Evolutionary conservation across 352 stramenopile species (phyloP).

Genomic region (Phytophthora parvispora): DNA sequence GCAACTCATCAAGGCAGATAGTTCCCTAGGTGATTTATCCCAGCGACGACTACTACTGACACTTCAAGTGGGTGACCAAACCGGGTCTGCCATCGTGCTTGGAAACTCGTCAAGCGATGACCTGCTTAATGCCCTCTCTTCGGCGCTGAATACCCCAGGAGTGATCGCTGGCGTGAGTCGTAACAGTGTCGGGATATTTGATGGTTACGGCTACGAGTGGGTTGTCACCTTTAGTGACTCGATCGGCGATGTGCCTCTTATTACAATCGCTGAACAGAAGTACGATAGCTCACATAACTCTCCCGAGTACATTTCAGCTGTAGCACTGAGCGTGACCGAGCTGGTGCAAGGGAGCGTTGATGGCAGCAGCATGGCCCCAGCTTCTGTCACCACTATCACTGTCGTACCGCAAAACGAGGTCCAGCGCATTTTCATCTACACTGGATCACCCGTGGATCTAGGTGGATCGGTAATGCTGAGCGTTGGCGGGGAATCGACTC

Average conservation of each 20-base stretch:
- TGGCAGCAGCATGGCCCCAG: constrained; percentile 23
- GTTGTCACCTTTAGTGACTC: constrained; percentile 68
- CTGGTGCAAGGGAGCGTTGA: constrained; percentile 50
- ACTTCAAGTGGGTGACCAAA: constrained; percentile 27
- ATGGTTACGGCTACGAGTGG: constrained; percentile 78
- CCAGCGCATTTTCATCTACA: constrained; percentile 81
- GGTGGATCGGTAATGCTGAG: constrained; percentile 62
- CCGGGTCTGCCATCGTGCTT: constrained; percentile 27
- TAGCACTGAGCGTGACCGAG: constrained; percentile 49
- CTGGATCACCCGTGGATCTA: constrained; percentile 66
- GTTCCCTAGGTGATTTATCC: constrained; percentile 39
- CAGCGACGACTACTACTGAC: constrained; percentile 22
- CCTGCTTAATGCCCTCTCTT: constrained; percentile 27
- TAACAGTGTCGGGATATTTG: constrained; percentile 51
- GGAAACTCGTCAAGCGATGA: constrained; percentile 55
- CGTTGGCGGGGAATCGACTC: constrained; percentile 74
- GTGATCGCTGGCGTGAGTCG: constrained; percentile 43
- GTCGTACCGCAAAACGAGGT: constrained; percentile 56
- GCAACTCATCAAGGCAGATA: constrained; percentile 60
- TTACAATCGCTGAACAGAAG: constrained; percentile 28
- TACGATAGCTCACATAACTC: constrained; percentile 11
- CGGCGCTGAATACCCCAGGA: constrained; percentile 18
- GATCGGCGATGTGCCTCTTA: constrained; percentile 60
- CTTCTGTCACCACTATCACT: constrained; percentile 27
- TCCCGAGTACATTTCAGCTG: constrained; percentile 34